Conservation (phyloP, 1,139 yeast genomes). For the Pichia sp. region DNA sequence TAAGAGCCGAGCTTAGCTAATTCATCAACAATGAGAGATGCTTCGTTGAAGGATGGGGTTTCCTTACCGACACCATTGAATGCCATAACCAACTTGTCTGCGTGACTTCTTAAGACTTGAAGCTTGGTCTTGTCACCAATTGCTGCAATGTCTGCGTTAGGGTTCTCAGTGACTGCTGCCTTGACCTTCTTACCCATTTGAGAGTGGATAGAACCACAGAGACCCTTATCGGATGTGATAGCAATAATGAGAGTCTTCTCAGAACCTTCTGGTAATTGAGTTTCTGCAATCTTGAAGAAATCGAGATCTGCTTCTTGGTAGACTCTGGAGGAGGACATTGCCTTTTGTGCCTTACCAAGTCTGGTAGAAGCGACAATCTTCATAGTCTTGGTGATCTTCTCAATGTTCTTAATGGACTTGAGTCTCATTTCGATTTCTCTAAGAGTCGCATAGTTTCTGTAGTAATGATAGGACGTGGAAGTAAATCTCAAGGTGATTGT, state of each 20-base stretch:
- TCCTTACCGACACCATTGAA: slow-evolving; percentile 93
- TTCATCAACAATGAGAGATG: slow-evolving; percentile 83
- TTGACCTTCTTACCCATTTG: slow-evolving; percentile 89
- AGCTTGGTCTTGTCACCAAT: slow-evolving; percentile 92
- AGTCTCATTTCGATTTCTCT: slow-evolving; percentile 98
- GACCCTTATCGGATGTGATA: slow-evolving; percentile 94
- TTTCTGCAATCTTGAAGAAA: slow-evolving; percentile 77
- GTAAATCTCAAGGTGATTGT: too few relatives aligned
- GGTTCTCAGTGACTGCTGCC: slow-evolving; percentile 52
- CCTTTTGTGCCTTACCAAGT: slow-evolving; percentile 91
- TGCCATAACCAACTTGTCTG: slow-evolving; percentile 61
- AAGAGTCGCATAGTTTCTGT: slow-evolving; percentile 92
- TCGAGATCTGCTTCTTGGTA: slow-evolving; percentile 77
- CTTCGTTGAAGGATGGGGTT: slow-evolving; percentile 90
- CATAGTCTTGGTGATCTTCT: slow-evolving; percentile 99
- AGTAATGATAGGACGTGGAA: too few relatives aligned
- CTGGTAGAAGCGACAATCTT: slow-evolving; percentile 98
- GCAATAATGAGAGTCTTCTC: slow-evolving; percentile 72
- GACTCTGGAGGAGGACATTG: slow-evolving; percentile 83
- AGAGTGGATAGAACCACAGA: slow-evolving; percentile 97
- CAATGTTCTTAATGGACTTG: slow-evolving; percentile 97
- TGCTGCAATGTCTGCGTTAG: slow-evolving; percentile 74
- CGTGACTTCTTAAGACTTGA: slow-evolving; percentile 80
- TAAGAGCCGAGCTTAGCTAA: slow-evolving; percentile 62
- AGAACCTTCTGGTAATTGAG: slow-evolving; percentile 42